These are phyloP conservation scores for Panaeolus cyanescens DNA, from an alignment of 768 basidiomycete genomes.

Conservation along the genomic window DNA sequence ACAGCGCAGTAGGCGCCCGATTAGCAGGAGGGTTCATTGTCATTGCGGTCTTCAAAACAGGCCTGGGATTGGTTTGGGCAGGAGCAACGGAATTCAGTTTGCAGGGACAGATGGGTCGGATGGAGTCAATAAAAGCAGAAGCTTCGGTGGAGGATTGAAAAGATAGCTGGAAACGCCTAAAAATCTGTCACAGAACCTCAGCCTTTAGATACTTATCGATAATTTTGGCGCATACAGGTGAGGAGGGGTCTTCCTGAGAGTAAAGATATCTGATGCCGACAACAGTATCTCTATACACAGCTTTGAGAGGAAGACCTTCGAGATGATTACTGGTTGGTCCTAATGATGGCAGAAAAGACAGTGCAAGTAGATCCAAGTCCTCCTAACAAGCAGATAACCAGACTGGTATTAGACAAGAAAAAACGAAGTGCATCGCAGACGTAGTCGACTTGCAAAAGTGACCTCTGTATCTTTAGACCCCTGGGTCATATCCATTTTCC, in stretches of 20 bases:
- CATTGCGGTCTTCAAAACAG: background rate
- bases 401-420: background rate
- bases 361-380: slow-evolving; percentile 72
- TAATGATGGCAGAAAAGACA: slow-evolving; percentile 48
- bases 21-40: background rate
- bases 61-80: slow-evolving; percentile 7
- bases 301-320: slow-evolving; percentile 75
- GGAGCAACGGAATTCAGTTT: slow-evolving; percentile 48
- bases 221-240: slow-evolving; percentile 9
- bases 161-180: slow-evolving; percentile 77
- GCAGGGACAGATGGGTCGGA: slow-evolving; percentile 75
- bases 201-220: background rate
- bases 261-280: slow-evolving; percentile 79
- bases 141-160: slow-evolving; percentile 55
- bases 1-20: background rate
- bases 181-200: slow-evolving; percentile 42
- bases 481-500: slow-evolving; percentile 50
- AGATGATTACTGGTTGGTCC: slow-evolving; percentile 31
- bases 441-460: slow-evolving; percentile 56
- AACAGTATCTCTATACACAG: slow-evolving; percentile 71
- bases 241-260: slow-evolving; percentile 31
- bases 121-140: slow-evolving; percentile 58
- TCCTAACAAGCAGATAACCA: slow-evolving; percentile 49
- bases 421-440: background rate
- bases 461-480: slow-evolving; percentile 56